Evolutionary conservation across 140 eudicot species (phyloP), one percentile per base, ranked within the genome.

Genomic region (Cichorium intybus): DNA sequence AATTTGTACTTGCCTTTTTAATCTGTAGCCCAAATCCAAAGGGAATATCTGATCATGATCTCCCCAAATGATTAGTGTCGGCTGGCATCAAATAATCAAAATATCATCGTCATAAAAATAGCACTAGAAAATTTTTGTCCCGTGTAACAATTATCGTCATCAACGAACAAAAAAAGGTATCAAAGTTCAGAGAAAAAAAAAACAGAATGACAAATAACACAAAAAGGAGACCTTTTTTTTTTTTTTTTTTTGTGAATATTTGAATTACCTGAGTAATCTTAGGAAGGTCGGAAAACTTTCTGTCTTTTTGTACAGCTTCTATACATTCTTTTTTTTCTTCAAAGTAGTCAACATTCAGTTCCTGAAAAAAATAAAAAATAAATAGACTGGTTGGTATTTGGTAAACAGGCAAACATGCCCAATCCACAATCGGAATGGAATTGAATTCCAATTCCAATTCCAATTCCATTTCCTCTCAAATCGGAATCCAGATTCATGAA

Each of bases 301-400:
- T 81, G 22, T 76, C 77, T 63, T 81, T 81, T 48, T 71, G 82
- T 52, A 81, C 24, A 35, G 82, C 86, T 67, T 67, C 66, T 0
- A 77, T 63, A 57, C 79, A 45, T 31, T 81, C 77, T 68, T 39
- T 69, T 54, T 62, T 77, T 58, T 81, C 77, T 45, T 72, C 77
- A 55, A 62, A 16, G 72, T 73, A 39, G 21, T 81, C 78, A 0
- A 74, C 59, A 37, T 83, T 79, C 93, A 88, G 81, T 16, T 76
- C 96, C 96, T 84, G 71, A n/a, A 43, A 24, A 21, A 43, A 14
- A 66, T 84, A 69, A n/a, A 43, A 24, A 21, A 43, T 10, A 66
- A 64, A 59, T 11, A 58, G 21, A 12, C 23, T 26, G 5, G 16
- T 29, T 4, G 21, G 2, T 37, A 37, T n/a, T n/a, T n/a, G n/a